phyloP scores from a whole-genome alignment of 2,329 filamentous ascomycete genomes.

The Penicillium sp. region DNA sequence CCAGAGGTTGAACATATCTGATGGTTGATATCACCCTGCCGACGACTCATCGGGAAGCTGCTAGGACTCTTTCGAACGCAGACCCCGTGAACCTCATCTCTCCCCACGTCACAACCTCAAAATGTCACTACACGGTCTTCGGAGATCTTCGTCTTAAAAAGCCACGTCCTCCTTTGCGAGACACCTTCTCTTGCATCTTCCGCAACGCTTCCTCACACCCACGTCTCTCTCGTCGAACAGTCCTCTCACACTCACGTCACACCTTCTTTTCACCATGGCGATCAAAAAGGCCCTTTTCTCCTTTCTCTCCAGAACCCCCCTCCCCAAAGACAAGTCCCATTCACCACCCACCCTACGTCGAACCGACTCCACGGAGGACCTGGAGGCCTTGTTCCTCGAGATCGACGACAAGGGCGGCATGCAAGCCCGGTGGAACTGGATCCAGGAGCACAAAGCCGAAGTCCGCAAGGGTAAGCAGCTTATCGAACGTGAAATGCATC shows the following conservation, averaged over 20 bases:
- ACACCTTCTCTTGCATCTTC: no score
- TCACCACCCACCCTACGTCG: neutral
- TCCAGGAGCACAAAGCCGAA: neutral
- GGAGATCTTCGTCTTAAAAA: no score
- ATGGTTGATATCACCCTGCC: neutral
- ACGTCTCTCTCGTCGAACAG: neutral
- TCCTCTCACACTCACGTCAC: neutral
- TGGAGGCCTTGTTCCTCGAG: neutral
- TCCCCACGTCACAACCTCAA: neutral
- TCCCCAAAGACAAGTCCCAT: neutral
- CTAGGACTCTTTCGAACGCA: neutral
- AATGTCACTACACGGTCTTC: no score
- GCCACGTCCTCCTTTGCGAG: neutral
- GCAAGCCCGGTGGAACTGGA: constrained; percentile 1
- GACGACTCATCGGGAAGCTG: neutral
- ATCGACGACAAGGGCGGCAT: neutral
- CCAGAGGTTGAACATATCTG: neutral
- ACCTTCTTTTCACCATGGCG: neutral
- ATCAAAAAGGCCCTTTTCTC: neutral
- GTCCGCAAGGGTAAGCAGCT: neutral
- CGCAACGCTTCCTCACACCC: neutral
- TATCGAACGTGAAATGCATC: constrained; percentile 7
- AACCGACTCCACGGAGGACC: neutral
- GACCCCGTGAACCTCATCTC: neutral
- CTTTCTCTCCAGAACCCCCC: neutral